A percentile compares a stretch with the other conserved stretches of the same genome.
phyloP scores from a whole-genome alignment of 2,329 filamentous ascomycete species.

The Monilinia vaccinii-corymbosi region DNA sequence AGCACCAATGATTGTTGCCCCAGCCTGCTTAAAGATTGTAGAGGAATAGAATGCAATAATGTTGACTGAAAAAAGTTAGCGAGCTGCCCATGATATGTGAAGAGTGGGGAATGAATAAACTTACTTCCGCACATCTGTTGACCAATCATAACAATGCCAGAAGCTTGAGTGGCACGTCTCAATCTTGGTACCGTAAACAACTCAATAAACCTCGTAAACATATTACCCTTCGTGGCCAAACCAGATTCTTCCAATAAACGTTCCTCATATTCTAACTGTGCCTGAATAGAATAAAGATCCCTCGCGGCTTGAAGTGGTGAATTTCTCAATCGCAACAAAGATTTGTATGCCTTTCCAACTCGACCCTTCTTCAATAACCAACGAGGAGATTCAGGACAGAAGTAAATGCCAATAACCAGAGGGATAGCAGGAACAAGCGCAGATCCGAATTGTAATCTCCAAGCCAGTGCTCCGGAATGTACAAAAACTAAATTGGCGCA shows the following conservation, averaged over 20 bases:
- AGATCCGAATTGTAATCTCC: conserved; percentile 55
- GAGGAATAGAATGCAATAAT: conserved; percentile 71
- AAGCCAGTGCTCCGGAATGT: conserved; percentile 47
- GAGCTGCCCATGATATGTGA: not conserved
- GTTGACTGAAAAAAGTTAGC: conserved; percentile 34
- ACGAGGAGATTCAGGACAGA: conserved; percentile 56
- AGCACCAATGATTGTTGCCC: conserved; percentile 45
- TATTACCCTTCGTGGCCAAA: conserved; percentile 34
- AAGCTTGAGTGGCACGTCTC: conserved; percentile 64
- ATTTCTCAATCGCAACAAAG: conserved; percentile 48
- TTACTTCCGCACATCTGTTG: conserved; percentile 32
- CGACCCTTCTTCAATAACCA: conserved; percentile 57
- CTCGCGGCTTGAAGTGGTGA: conserved; percentile 50
- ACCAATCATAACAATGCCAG: conserved; percentile 55
- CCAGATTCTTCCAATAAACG: conserved; percentile 32
- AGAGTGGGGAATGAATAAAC: not conserved
- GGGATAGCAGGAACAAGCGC: conserved; percentile 58
- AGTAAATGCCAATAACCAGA: conserved; percentile 45
- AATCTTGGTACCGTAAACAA: conserved; percentile 62
- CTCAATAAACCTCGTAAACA: conserved; percentile 49
- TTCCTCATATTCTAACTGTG: conserved; percentile 39
- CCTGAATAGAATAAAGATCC: conserved; percentile 52
- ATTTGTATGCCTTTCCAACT: conserved; percentile 45
- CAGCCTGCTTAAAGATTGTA: conserved; percentile 50
- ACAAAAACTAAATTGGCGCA: conserved; percentile 57